These are phyloP conservation scores for Sequoia sempervirens DNA, from an alignment of 75 land plant species.

Conservation along the genomic window DNA sequence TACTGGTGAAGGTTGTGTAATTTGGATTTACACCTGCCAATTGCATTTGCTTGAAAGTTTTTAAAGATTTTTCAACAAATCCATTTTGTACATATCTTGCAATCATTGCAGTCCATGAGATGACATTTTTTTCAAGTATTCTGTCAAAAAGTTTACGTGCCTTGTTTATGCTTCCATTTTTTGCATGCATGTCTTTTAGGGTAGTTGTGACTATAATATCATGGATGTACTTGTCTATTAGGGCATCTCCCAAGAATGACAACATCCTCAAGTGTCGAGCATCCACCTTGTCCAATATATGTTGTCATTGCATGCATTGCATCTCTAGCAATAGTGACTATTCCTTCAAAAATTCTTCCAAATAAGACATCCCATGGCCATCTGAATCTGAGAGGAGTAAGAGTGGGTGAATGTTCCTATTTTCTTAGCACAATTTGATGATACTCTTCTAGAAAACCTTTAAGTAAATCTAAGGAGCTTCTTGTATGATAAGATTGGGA, in stretches of 20 bases:
- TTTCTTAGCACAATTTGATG: constrained; percentile 19
- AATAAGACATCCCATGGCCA: constrained; percentile 27
- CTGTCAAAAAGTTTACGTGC: no score
- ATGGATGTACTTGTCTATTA: no score
- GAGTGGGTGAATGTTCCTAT: constrained; percentile 15
- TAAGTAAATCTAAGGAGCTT: constrained; percentile 7
- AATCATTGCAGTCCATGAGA: no score
- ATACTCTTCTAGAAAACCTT: constrained; percentile 17
- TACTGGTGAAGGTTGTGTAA: no score
- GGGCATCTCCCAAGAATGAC: constrained; percentile 29
- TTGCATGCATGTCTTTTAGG: no score
- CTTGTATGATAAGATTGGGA: constrained; percentile 23
- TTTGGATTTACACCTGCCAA: no score
- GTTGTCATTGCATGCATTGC: constrained; percentile 60
- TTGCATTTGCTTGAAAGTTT: no score
- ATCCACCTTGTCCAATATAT: constrained; percentile 54
- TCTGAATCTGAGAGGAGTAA: constrained; percentile 20
- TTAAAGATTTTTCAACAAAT: no score
- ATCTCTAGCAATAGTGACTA: constrained; percentile 54
- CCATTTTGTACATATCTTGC: no score
- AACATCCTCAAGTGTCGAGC: constrained; percentile 47
- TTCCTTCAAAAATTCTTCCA: constrained; percentile 12
- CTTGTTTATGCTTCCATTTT: no score
- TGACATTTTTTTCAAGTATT: no score
- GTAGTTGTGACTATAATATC: no score